Evolutionary conservation across 2,329 filamentous ascomycete species (phyloP).

Genomic region (Trichophaea hybrida): DNA sequence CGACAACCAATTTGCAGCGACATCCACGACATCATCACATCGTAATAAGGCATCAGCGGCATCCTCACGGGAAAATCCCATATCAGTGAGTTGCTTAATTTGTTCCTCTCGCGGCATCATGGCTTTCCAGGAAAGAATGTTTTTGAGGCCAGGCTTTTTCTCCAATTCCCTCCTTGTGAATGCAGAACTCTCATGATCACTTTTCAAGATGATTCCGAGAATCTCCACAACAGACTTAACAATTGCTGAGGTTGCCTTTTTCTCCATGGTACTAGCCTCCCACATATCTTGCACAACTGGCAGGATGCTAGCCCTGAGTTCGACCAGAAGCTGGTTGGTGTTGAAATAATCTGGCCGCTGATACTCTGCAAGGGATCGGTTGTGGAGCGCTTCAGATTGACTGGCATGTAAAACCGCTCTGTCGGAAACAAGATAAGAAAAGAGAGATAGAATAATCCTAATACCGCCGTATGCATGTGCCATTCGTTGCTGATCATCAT

Average conservation of each 20-base stretch:
- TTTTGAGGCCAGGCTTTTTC: constrained; percentile 15
- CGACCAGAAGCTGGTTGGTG: constrained; percentile 66
- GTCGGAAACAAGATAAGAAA: constrained; percentile 57
- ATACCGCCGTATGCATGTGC: constrained; percentile 47
- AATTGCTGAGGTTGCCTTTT: constrained; percentile 60
- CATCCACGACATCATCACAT: constrained; percentile 23
- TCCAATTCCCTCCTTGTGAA: constrained; percentile 36
- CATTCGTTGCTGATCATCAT: constrained; percentile 33
- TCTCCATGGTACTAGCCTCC: constrained; percentile 72
- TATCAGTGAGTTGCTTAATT: constrained; percentile 25
- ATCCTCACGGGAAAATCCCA: constrained; percentile 26
- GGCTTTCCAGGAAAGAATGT: constrained; percentile 26
- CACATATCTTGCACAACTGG: constrained; percentile 66
- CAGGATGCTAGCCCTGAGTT: constrained; percentile 66
- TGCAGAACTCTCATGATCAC: constrained; percentile 58
- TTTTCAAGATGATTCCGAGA: constrained; percentile 59
- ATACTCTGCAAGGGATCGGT: constrained; percentile 34
- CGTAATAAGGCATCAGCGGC: constrained; percentile 22
- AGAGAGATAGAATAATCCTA: constrained; percentile 74
- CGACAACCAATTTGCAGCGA: constrained; percentile 24
- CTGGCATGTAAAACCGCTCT: constrained; percentile 69
- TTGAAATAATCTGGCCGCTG: constrained; percentile 49
- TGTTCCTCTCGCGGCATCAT: constrained; percentile 26
- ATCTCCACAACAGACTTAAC: constrained; percentile 72
- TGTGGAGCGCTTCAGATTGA: constrained; percentile 41